Evolutionary conservation across 495 filamentous ascomycete species (phyloP).

Genomic region (Penicillium desertorum): DNA sequence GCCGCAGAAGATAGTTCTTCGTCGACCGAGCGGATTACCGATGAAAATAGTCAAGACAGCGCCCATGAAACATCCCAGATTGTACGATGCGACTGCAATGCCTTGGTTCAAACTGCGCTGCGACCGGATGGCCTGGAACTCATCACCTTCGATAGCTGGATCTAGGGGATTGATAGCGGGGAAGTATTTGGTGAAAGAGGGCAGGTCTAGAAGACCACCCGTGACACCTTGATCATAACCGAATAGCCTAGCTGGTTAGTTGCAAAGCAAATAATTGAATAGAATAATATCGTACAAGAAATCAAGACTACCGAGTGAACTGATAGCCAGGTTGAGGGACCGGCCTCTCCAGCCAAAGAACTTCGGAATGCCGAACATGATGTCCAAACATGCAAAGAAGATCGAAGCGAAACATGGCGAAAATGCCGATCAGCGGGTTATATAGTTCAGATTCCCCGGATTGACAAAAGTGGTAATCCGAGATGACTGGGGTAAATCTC

Average conservation of each 20-base stretch:
- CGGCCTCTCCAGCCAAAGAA: slow-evolving; percentile 65
- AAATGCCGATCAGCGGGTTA: slow-evolving; percentile 21
- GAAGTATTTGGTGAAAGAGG: slow-evolving; percentile 53
- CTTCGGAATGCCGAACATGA: slow-evolving; percentile 42
- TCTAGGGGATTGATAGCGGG: slow-evolving; percentile 37
- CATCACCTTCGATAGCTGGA: slow-evolving; percentile 3
- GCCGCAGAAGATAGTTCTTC: slow-evolving; percentile 64
- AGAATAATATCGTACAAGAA: slow-evolving; percentile 47
- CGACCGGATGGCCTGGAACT: slow-evolving; percentile 7
- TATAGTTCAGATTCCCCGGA: slow-evolving; percentile 23
- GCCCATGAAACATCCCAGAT: slow-evolving; percentile 74
- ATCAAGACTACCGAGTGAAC: slow-evolving; percentile 65
- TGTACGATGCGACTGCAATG: slow-evolving; percentile 63
- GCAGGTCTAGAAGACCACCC: slow-evolving; percentile 56
- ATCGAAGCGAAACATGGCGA: slow-evolving; percentile 9
- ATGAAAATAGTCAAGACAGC: slow-evolving; percentile 68
- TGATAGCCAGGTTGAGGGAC: slow-evolving; percentile 64
- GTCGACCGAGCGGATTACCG: slow-evolving; percentile 68
- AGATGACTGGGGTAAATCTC: slow-evolving; percentile 9
- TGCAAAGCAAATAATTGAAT: not conserved
- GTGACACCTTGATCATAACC: slow-evolving; percentile 59
- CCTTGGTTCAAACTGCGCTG: slow-evolving; percentile 43
- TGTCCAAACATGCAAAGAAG: slow-evolving; percentile 16
- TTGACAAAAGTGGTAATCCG: slow-evolving; percentile 30
- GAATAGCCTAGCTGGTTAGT: slow-evolving; percentile 39